These are phyloP conservation scores for Sporothrix curviconia DNA, from an alignment of 2,329 filamentous ascomycete genomes.

Conservation along the genomic window DNA sequence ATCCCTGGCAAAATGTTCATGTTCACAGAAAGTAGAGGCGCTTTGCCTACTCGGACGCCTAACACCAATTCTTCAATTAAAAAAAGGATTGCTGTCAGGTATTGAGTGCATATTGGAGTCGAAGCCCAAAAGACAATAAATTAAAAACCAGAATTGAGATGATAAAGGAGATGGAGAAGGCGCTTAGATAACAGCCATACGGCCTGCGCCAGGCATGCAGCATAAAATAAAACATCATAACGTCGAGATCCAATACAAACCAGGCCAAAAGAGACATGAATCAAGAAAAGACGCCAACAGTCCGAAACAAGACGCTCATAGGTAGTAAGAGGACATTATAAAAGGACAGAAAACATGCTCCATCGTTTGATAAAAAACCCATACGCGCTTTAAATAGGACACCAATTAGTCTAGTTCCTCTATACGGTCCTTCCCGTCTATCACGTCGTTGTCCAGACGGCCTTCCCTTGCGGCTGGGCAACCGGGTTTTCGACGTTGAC, in stretches of 20 bases:
- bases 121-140: background rate
- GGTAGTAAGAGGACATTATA: too few species aligned
- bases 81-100: too few species aligned
- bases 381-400: background rate
- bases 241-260: too few species aligned
- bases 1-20: background rate
- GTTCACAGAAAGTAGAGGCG: background rate
- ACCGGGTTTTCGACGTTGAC: constrained; percentile 76
- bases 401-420: constrained; percentile 31
- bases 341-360: background rate
- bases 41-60: too few species aligned
- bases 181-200: background rate
- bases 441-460: constrained; percentile 53
- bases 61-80: too few species aligned
- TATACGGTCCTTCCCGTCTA: constrained; percentile 51
- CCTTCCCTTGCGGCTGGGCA: constrained; percentile 60
- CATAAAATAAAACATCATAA: background rate
- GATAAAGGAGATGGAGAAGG: background rate
- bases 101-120: too few species aligned
- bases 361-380: background rate
- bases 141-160: background rate
- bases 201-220: too few species aligned
- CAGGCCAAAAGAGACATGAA: too few species aligned
- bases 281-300: too few species aligned
- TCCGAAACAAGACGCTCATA: too few species aligned